phyloP scores from a whole-genome alignment of 1,139 yeast species.

The Pichia sorboxylosa region DNA sequence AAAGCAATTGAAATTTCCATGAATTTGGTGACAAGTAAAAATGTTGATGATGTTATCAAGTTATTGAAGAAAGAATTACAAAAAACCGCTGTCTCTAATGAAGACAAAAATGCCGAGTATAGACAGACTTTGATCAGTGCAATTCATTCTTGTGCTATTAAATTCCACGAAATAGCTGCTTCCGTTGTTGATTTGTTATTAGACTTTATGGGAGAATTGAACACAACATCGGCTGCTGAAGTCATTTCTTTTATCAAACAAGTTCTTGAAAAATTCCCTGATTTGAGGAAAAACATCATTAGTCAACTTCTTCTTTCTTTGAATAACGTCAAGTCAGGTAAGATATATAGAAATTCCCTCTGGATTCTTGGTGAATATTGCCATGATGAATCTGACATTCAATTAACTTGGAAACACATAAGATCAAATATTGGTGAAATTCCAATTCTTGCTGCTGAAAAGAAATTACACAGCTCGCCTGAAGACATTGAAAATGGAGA shows the following conservation, averaged over 20 bases:
- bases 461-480: constrained; percentile 26
- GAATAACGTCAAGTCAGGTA: constrained; percentile 67
- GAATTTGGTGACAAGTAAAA: constrained; percentile 71
- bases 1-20: constrained; percentile 79
- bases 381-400: constrained; percentile 58
- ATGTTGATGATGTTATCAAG: constrained; percentile 88
- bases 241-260: constrained; percentile 85
- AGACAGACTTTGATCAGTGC: constrained; percentile 82
- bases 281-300: constrained; percentile 57
- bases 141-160: constrained; percentile 81
- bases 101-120: constrained; percentile 75
- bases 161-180: constrained; percentile 84
- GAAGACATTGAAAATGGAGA: constrained; percentile 25
- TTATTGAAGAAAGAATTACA: constrained; percentile 85
- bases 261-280: constrained; percentile 86
- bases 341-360: constrained; percentile 84
- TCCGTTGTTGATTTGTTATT: constrained; percentile 80
- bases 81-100: constrained; percentile 55
- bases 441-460: constrained; percentile 75
- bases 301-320: constrained; percentile 53
- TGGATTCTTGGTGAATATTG: constrained; percentile 97
- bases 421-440: constrained; percentile 82
- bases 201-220: constrained; percentile 77
- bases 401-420: constrained; percentile 78
- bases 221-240: constrained; percentile 66